Evolutionary conservation across 495 filamentous ascomycete species (phyloP).

Genomic region (Aspergillus sclerotiicarbonarius): DNA sequence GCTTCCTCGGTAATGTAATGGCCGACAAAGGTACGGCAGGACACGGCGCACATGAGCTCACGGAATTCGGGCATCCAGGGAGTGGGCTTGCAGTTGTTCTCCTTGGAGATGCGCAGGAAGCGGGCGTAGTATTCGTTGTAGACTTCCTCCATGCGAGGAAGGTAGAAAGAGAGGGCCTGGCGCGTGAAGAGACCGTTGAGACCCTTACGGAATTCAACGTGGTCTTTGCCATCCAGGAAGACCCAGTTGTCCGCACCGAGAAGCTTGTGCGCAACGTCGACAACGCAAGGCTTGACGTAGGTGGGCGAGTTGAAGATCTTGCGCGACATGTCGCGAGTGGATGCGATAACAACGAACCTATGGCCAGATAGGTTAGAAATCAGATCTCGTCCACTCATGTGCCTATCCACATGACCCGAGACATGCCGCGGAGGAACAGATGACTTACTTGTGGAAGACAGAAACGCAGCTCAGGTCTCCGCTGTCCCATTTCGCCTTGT

Average conservation of each 20-base stretch:
- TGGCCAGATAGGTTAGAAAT: not conserved
- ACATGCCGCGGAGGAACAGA: not conserved
- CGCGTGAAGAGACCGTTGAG: conserved; percentile 94
- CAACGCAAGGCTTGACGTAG: conserved; percentile 95
- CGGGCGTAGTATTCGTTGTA: conserved; percentile 82
- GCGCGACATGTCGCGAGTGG: conserved; percentile 89
- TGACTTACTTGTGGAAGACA: conserved; percentile 94
- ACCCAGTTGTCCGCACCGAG: conserved; percentile 94
- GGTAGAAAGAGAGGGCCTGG: conserved; percentile 79
- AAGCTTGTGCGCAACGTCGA: conserved; percentile 92
- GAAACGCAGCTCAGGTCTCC: conserved; percentile 93
- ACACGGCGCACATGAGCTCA: conserved; percentile 93
- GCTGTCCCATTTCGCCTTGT: conserved; percentile 88
- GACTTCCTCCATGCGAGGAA: conserved; percentile 88
- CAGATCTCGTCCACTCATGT: not conserved
- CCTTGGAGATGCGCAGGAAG: conserved; percentile 69
- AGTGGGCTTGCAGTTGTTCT: conserved; percentile 65
- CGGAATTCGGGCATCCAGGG: conserved; percentile 93
- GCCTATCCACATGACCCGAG: not conserved
- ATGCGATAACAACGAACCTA: conserved; percentile 97
- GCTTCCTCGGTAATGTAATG: conserved; percentile 88
- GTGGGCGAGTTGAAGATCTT: conserved; percentile 95
- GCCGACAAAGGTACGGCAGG: conserved; percentile 93
- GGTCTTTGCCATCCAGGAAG: conserved; percentile 91
- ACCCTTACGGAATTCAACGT: conserved; percentile 96